Conservation (phyloP, 176 grass and related monocot species). For the Saccharum officinarum region DNA sequence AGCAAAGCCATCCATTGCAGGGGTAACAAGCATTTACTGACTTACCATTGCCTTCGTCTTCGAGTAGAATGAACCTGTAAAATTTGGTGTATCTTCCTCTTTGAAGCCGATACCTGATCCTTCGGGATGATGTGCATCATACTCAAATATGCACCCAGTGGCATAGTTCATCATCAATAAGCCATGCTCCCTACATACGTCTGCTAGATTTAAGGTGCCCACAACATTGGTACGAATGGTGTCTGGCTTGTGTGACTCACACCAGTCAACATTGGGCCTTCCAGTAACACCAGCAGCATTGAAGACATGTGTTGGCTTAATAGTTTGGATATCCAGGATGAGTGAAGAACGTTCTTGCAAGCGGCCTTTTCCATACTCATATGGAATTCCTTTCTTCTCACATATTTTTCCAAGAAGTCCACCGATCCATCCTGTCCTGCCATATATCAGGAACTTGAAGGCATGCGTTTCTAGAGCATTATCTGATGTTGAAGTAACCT, state of each 20-base stretch:
- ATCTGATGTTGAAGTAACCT: slow-evolving; percentile 45
- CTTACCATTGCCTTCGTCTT: slow-evolving; percentile 88
- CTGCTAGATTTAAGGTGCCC: slow-evolving; percentile 69
- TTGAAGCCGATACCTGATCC: slow-evolving; percentile 77
- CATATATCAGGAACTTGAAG: slow-evolving; percentile 78
- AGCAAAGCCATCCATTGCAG: neutral
- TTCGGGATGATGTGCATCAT: slow-evolving; percentile 63
- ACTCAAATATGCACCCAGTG: slow-evolving; percentile 86
- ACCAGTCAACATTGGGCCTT: slow-evolving; percentile 91
- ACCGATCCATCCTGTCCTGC: slow-evolving; percentile 78
- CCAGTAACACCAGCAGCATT: slow-evolving; percentile 84
- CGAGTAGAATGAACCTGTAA: slow-evolving; percentile 72
- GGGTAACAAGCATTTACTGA: slow-evolving; percentile 40
- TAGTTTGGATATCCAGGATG: slow-evolving; percentile 57
- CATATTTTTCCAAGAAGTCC: slow-evolving; percentile 89
- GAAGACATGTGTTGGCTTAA: slow-evolving; percentile 88
- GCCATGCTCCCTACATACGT: slow-evolving; percentile 67
- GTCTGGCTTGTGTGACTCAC: slow-evolving; percentile 75
- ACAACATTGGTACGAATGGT: slow-evolving; percentile 79
- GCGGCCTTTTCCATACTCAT: slow-evolving; percentile 73
- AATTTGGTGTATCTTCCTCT: slow-evolving; percentile 84
- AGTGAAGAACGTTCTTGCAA: slow-evolving; percentile 62
- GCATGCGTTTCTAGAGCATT: slow-evolving; percentile 26
- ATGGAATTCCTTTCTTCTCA: slow-evolving; percentile 75
- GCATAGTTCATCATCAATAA: slow-evolving; percentile 84